Evolutionary conservation across 495 filamentous ascomycete species (phyloP), one percentile per base, ranked within the genome.

Genomic region (Achaetomiella virescens): DNA sequence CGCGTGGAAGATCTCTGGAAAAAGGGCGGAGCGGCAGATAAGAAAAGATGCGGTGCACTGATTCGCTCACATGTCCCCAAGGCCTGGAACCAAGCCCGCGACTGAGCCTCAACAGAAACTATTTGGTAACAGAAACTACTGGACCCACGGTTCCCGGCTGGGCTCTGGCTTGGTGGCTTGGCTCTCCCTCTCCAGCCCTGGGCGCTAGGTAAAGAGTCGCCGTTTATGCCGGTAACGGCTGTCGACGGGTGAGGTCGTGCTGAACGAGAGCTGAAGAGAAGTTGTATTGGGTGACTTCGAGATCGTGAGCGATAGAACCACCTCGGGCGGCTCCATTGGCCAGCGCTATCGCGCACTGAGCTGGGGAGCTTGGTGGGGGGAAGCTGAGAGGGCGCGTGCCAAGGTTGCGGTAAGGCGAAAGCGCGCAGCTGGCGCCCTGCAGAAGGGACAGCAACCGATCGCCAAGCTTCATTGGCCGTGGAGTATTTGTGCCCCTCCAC

Each of bases 111-210:
- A 57, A 14, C 36, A 53, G 20, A 61, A 61, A 50, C 48, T 14
- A 61, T 61, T 45, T 57, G n/a, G 59, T 61, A 61, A 61, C 29
- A 46, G 20, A 54, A 57, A 57, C 48, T 4, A 2, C 12, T 1
- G 18, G 48, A 21, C 53, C 53, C 59, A 57, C 54, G 36, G 44
- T 54, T 59, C 54, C 54, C 49, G 51, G 14, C 49, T 59, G 18
- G 54, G 44, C 45, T 20, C 11, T 18, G 18, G 11, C 35, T 15
- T 6, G 40, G 36, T 36, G 15, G 25, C 29, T 45, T 37, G 17
- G 18, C 49, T 33, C 25, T 18, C 33, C 42, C 25, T 25, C 49
- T 40, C 35, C 48, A 56, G 48, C 33, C 54, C 41, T 38, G 3
- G 10, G 45, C 27, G 38, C 1, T 27, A 14, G 15, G 35, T 20